Percentiles rank a stretch among this genome's conserved stretches.
Evolutionary conservation across 176 grass and related monocot genomes (phyloP).

Genomic region (Tillandsia leiboldiana): DNA sequence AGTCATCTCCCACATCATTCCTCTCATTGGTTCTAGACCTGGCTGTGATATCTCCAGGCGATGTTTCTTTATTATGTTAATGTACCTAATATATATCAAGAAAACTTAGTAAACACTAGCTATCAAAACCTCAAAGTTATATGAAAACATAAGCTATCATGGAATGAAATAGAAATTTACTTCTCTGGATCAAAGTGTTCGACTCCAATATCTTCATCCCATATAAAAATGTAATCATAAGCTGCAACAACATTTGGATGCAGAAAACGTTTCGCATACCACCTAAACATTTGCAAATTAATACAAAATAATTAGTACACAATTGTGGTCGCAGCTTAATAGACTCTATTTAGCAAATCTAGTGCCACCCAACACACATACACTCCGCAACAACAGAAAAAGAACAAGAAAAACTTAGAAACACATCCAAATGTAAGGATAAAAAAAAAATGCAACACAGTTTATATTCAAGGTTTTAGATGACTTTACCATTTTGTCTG

Average conservation of each 20-base stretch:
- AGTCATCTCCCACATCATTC: slow-evolving; percentile 12
- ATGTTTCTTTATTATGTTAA: slow-evolving; percentile 12
- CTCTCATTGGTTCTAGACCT: slow-evolving; percentile 2
- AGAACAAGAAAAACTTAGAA: not conserved
- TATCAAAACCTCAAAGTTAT: not conserved
- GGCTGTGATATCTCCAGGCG: slow-evolving; percentile 22
- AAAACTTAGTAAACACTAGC: not conserved
- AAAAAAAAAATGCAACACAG: not conserved
- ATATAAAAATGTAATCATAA: slow-evolving; percentile 24
- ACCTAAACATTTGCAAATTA: slow-evolving; percentile 10
- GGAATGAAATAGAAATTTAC: not conserved
- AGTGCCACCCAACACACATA: not conserved
- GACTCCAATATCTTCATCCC: slow-evolving; percentile 19
- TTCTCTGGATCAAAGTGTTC: slow-evolving; percentile 14
- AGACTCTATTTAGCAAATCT: not conserved
- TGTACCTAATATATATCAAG: slow-evolving; percentile 3
- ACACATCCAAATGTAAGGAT: not conserved
- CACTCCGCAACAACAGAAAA: not conserved
- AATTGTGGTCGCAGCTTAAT: not conserved
- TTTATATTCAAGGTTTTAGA: not conserved
- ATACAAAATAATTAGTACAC: not conserved
- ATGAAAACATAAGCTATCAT: not conserved
- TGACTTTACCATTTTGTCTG: slow-evolving; percentile 74
- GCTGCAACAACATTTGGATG: slow-evolving; percentile 15
- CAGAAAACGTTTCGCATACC: slow-evolving; percentile 25